phyloP scores from a whole-genome alignment of 2,329 filamentous ascomycete species.

The Verticillium albo-atrum region DNA sequence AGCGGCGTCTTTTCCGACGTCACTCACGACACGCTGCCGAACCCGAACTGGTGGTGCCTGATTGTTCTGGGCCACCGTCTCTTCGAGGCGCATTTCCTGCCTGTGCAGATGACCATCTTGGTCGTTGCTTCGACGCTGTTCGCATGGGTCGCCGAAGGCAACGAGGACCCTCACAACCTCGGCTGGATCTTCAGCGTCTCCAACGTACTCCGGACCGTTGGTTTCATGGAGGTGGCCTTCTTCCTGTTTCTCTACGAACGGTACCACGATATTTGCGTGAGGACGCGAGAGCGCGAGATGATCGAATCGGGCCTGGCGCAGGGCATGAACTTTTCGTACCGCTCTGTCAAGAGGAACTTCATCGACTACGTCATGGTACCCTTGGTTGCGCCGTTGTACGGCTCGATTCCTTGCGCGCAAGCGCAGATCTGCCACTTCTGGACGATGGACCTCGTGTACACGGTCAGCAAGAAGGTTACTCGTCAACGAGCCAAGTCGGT shows the following conservation, averaged over 20 bases:
- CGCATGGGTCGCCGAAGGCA: slow-evolving; percentile 46
- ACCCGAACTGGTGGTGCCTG: slow-evolving; percentile 51
- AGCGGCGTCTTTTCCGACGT: slow-evolving; percentile 53
- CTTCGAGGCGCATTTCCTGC: slow-evolving; percentile 72
- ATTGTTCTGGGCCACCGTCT: slow-evolving; percentile 59
- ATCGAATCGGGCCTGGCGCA: slow-evolving; percentile 57
- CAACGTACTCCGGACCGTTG: slow-evolving; percentile 53
- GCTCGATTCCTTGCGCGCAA: slow-evolving; percentile 62
- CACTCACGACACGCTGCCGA: slow-evolving; percentile 43
- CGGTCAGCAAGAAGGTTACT: slow-evolving; percentile 66
- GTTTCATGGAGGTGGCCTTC: slow-evolving; percentile 58
- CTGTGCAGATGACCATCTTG: slow-evolving; percentile 62
- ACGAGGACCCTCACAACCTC: slow-evolving; percentile 47
- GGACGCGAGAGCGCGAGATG: slow-evolving; percentile 62
- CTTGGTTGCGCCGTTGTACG: slow-evolving; percentile 63
- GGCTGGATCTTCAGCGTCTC: slow-evolving; percentile 56
- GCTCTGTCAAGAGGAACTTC: slow-evolving; percentile 50
- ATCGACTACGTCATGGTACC: slow-evolving; percentile 63
- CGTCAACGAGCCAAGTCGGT: slow-evolving; percentile 43
- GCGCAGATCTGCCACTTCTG: slow-evolving; percentile 68
- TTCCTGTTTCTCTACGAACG: slow-evolving; percentile 65
- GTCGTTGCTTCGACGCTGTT: slow-evolving; percentile 60
- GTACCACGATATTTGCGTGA: slow-evolving; percentile 60
- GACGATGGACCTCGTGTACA: slow-evolving; percentile 64
- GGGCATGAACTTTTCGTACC: slow-evolving; percentile 61